These are phyloP conservation scores for Beauveria sp. DNA, from an alignment of 2,329 filamentous ascomycete species.

Conservation along the genomic window DNA sequence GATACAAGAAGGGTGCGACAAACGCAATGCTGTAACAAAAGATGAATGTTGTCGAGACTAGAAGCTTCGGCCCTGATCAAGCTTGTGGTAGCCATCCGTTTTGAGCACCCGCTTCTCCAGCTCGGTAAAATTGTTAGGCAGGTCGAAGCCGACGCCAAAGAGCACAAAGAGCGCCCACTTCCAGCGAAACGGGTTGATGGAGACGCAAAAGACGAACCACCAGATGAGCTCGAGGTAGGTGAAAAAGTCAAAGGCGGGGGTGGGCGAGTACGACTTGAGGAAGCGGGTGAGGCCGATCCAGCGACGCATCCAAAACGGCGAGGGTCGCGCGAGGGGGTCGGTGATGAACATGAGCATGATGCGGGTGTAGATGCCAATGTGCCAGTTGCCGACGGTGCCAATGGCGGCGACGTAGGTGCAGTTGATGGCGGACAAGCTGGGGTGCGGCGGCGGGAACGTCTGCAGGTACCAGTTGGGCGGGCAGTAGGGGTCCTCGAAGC, in stretches of 20 bases:
- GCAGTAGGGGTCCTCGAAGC: slow-evolving; percentile 64
- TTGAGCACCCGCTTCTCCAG: slow-evolving; percentile 56
- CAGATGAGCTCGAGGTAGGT: slow-evolving; percentile 79
- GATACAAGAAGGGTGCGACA: too few species aligned
- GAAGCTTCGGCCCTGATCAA: slow-evolving; percentile 17
- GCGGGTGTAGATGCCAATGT: slow-evolving; percentile 83
- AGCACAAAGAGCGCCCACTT: slow-evolving; percentile 85
- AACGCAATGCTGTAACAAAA: too few species aligned
- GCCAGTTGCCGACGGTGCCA: slow-evolving; percentile 77
- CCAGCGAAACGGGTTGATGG: slow-evolving; percentile 80
- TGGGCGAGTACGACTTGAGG: slow-evolving; percentile 63
- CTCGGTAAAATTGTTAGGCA: slow-evolving; percentile 60
- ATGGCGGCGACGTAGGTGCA: slow-evolving; percentile 75
- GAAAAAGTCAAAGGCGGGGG: slow-evolving; percentile 79
- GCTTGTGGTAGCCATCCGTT: slow-evolving; percentile 31
- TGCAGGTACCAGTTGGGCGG: slow-evolving; percentile 88
- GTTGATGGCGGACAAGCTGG: slow-evolving; percentile 72
- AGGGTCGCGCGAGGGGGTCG: slow-evolving; percentile 68
- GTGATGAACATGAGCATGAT: slow-evolving; percentile 80
- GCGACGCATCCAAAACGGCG: slow-evolving; percentile 66
- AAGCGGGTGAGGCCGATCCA: slow-evolving; percentile 80
- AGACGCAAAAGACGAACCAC: slow-evolving; percentile 76
- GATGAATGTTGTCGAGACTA: background rate
- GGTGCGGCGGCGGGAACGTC: slow-evolving; percentile 69
- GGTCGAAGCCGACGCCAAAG: slow-evolving; percentile 59